Evolutionary conservation across 169 alveolate genomes (phyloP).

Genomic region (Eimeria zaria): DNA sequence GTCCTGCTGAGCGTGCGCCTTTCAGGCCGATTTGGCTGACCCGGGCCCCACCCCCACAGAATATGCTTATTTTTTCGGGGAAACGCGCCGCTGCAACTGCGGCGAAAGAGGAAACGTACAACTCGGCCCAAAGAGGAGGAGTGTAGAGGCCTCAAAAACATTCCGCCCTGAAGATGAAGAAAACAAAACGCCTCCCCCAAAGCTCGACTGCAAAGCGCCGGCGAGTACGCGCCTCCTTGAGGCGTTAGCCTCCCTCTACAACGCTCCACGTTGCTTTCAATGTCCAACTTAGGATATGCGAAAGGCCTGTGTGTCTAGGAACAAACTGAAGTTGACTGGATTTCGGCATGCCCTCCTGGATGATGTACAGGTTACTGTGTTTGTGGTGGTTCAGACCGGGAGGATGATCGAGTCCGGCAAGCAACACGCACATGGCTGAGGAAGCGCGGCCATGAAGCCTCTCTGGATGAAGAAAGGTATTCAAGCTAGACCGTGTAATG

Average conservation of each 20-base stretch:
- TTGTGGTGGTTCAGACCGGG: conserved; percentile 17
- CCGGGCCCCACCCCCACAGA: conserved; percentile 63
- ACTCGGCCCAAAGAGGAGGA: not conserved
- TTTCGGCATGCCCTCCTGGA: not conserved
- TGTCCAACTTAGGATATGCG: not conserved
- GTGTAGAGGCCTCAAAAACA: not conserved
- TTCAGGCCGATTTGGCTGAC: conserved; percentile 34
- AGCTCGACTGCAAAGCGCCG: not conserved
- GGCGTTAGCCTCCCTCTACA: not conserved
- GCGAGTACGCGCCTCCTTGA: not conserved
- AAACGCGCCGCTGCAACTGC: conserved; percentile 30
- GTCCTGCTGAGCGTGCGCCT: not conserved
- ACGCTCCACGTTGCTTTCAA: not conserved
- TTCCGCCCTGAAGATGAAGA: conserved; percentile 4
- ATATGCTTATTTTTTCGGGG: not conserved
- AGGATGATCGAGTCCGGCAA: conserved; percentile 43
- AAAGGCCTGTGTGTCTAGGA: not conserved
- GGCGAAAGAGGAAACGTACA: not conserved
- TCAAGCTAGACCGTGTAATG: not conserved
- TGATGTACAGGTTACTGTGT: not conserved
- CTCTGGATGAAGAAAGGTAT: conserved; percentile 44
- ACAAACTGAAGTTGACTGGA: not conserved
- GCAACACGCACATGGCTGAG: conserved; percentile 76
- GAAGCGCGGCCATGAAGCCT: conserved; percentile 60
- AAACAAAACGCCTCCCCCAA: not conserved